Percentiles rank a stretch among this genome's conserved stretches.
Conservation (phyloP, 345 rosid species). For the Anacardium occidentale region DNA sequence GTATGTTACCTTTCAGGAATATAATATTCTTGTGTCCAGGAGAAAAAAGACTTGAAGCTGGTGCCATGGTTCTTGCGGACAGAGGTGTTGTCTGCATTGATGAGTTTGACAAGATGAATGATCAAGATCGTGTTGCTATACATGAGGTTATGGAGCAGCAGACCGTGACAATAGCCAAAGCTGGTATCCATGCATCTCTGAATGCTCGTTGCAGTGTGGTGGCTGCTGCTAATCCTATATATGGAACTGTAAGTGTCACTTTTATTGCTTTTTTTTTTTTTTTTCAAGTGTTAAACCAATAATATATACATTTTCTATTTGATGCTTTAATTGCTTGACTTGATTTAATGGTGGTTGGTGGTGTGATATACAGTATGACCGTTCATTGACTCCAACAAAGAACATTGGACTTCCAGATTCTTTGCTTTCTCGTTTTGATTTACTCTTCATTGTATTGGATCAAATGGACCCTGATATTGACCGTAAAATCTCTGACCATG, state of each 20-base stretch:
- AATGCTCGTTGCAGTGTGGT: constrained; percentile 98
- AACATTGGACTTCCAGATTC: constrained; percentile 99
- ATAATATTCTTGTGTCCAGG: constrained; percentile 45
- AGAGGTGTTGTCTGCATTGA: constrained; percentile 96
- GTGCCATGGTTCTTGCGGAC: constrained; percentile 99
- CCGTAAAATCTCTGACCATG: constrained; percentile 85
- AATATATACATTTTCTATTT: constrained; percentile 3
- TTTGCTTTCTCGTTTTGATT: constrained; percentile 95
- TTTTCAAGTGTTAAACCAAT: not conserved
- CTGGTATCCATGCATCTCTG: constrained; percentile 96
- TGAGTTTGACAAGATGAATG: constrained; percentile 99
- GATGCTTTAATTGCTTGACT: constrained; percentile 8
- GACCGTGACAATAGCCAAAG: constrained; percentile 98
- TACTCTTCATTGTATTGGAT: constrained; percentile 92
- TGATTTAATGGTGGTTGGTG: constrained; percentile 16
- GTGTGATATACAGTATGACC: constrained; percentile 73
- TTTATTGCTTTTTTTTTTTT: constrained; percentile 11
- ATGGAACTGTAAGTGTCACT: constrained; percentile 79
- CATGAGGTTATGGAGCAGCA: constrained; percentile 99
- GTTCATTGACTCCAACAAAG: constrained; percentile 95
- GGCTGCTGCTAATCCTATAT: constrained; percentile 99
- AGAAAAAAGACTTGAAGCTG: constrained; percentile 98
- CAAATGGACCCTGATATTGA: constrained; percentile 99
- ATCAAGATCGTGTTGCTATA: constrained; percentile 97
- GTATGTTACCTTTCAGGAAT: not conserved